A percentile compares a stretch with the other conserved stretches of the same genome.
Conservation (phyloP, 139 green algal genomes). For the Chlamydomonas sp. region DNA sequence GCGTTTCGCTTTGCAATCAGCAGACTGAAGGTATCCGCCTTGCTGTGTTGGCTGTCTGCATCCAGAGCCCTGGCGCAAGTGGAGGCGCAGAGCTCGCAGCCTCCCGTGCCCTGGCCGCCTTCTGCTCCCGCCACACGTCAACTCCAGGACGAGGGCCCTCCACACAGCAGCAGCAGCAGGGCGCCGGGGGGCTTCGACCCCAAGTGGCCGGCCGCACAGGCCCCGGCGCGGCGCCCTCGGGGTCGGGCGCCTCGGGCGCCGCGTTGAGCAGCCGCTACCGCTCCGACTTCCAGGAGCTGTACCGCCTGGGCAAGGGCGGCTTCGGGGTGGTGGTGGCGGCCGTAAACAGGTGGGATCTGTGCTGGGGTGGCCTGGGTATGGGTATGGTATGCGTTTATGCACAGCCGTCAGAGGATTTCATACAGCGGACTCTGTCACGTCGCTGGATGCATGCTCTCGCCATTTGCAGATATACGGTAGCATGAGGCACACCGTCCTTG, state of each 20-base stretch:
- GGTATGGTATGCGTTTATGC: not conserved
- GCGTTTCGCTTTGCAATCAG: too few relatives aligned
- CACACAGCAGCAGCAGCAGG: constrained; percentile 8
- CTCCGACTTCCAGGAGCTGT: constrained; percentile 81
- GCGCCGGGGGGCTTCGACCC: not conserved
- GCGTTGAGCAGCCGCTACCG: constrained; percentile 50
- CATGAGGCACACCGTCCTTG: too few relatives aligned
- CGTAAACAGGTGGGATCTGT: constrained; percentile 71
- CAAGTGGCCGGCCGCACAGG: not conserved
- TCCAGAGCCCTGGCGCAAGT: not conserved
- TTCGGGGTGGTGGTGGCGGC: constrained; percentile 90
- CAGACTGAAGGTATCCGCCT: too few relatives aligned
- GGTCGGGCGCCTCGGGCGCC: not conserved
- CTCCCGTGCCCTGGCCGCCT: not conserved
- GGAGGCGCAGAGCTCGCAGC: not conserved
- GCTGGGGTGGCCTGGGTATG: not conserved
- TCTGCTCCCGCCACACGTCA: constrained; percentile 12
- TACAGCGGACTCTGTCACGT: not conserved
- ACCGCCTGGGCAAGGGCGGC: constrained; percentile 81
- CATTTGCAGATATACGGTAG: too few relatives aligned
- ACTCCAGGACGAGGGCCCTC: not conserved
- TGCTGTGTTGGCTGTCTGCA: not conserved
- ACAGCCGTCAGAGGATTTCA: not conserved
- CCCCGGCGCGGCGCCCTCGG: not conserved
- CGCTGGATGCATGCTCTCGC: too few relatives aligned